A percentile compares a stretch with the other conserved stretches of the same genome.
phyloP scores from a whole-genome alignment of 1,139 yeast genomes.

The Yamadazyma songkhlaensis region DNA sequence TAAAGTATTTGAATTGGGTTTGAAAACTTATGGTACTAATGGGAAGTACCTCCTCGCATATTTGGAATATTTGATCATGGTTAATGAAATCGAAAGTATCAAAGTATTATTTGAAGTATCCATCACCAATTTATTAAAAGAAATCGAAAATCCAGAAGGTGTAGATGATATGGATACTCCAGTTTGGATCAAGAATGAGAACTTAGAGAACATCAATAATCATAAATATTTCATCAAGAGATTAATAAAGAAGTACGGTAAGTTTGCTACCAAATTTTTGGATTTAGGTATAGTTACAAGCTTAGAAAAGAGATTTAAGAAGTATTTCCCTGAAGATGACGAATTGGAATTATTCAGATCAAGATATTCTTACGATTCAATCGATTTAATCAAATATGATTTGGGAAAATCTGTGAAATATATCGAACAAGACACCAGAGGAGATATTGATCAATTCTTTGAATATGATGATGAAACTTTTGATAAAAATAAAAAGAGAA shows the following conservation, averaged over 20 bases:
- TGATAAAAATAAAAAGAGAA: slow-evolving; percentile 21
- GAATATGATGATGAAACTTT: slow-evolving; percentile 20
- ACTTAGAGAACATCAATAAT: slow-evolving; percentile 21
- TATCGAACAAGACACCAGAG: slow-evolving; percentile 7
- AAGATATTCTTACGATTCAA: slow-evolving; percentile 41
- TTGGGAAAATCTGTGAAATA: slow-evolving; percentile 25
- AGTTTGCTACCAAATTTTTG: slow-evolving; percentile 47
- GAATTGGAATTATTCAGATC: slow-evolving; percentile 40
- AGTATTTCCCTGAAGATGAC: slow-evolving; percentile 62
- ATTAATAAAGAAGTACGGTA: slow-evolving; percentile 23
- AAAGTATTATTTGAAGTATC: slow-evolving; percentile 74
- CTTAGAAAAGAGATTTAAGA: slow-evolving; percentile 65
- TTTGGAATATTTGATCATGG: slow-evolving; percentile 66
- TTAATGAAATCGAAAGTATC: slow-evolving; percentile 77
- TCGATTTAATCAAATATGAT: slow-evolving; percentile 48
- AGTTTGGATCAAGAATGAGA: slow-evolving; percentile 21
- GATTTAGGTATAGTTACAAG: slow-evolving; percentile 66
- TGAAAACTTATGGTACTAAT: slow-evolving; percentile 55
- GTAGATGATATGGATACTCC: slow-evolving; percentile 19
- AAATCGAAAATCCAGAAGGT: slow-evolving; percentile 25
- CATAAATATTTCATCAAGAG: slow-evolving; percentile 25
- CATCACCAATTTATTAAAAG: slow-evolving; percentile 37
- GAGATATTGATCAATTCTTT: slow-evolving; percentile 13
- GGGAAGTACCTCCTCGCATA: slow-evolving; percentile 69
- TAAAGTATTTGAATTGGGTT: slow-evolving; percentile 77